These are phyloP conservation scores for Nicotiana tomentosiformis DNA, from an alignment of 257 asterid species.

Conservation along the genomic window DNA sequence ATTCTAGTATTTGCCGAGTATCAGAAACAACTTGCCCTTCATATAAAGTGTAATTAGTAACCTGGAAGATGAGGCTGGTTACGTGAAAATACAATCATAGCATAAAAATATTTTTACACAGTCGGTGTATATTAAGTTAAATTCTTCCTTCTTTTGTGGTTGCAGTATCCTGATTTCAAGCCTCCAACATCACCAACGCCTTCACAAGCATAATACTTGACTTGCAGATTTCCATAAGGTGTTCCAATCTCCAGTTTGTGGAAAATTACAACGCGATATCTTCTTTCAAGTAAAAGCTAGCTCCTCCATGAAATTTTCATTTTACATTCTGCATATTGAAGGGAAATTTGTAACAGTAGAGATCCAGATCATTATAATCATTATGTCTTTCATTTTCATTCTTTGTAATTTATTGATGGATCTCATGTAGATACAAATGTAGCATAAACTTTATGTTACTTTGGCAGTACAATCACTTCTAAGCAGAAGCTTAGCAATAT, in stretches of 20 bases:
- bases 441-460: too few species aligned
- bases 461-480: too few species aligned
- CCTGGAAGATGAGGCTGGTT: neutral
- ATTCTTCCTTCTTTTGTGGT: neutral
- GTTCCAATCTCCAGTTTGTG: neutral
- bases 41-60: neutral
- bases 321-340: neutral
- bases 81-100: neutral
- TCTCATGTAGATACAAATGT: neutral
- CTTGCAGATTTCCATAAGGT: neutral
- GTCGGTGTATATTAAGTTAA: neutral
- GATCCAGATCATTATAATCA: neutral
- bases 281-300: too few species aligned
- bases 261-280: neutral
- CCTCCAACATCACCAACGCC: conserved; percentile 97
- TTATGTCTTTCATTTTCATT: neutral
- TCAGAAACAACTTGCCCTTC: neutral
- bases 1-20: neutral
- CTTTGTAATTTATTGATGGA: neutral
- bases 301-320: neutral
- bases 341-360: neutral
- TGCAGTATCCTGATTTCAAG: conserved; percentile 91
- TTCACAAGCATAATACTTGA: conserved; percentile 49
- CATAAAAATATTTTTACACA: neutral
- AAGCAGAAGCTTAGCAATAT: too few species aligned